Base-by-base conservation (phyloP, 2,329 filamentous ascomycete genomes). In the Diaporthe sp. region DNA sequence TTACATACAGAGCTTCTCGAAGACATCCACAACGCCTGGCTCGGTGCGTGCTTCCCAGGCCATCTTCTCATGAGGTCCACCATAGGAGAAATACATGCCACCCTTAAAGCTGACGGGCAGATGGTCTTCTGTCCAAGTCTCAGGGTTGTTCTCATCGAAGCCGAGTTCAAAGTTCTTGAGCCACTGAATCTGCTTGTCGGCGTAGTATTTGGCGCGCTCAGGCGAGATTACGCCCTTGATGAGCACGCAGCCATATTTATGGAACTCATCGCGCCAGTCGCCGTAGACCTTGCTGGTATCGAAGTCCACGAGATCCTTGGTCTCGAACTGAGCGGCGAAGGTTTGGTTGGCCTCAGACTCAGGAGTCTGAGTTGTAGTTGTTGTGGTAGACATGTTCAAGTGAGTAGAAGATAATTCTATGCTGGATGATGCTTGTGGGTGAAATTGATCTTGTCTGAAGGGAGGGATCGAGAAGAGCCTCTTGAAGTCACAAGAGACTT, bases 71-170 rank as follows among this genome's bases (percentile, higher is more conserved):
- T 89, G 87, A 1, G 83, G 79, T 1, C 86, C 83, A 0, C 82
- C 86, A 71, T 89, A 89, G 45, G 82, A 78, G 35, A 85, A 79
- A 76, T 85, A 85, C 82, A 88, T 88, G 55, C 87, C 86, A 79
- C 87, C 88, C 76, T 87, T 85, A 77, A 83, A 86, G 77, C 87
- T 84, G 17, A 76, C 71, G n/a, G 76, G 75, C 19, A 77, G 73
- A 30, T 76, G 73, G 71, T 75, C 75, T 22, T 71, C 66, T 57
- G 73, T 74, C n/a, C 74, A 69, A 2, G 76, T 76, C 12, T 71
- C 35, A 8, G 76, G 76, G 42, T 77, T 57, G 28, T 77, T 74
- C 33, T 75, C 75, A 47, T 75, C 61, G 50, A 74, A 77, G 50
- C 76, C 75, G 9, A 76, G 71, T 2, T 82, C 83, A 28, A 67